Percentiles rank a stretch among this genome's conserved stretches.
Evolutionary conservation across 768 basidiomycete species (phyloP).

Genomic region (Dictyophora rubrovolvata): DNA sequence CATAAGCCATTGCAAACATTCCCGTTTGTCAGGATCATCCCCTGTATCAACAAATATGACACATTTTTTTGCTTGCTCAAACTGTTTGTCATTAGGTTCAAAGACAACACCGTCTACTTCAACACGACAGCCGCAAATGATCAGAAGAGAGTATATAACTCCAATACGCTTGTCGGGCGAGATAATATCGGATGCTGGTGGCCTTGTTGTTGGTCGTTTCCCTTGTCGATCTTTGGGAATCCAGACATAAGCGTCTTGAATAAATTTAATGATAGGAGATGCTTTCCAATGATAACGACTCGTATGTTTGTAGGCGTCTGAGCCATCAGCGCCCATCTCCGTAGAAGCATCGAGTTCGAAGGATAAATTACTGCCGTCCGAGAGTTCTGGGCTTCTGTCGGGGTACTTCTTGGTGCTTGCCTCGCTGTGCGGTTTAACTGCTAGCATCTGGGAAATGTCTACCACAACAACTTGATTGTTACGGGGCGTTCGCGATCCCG

Average conservation of each 20-base stretch:
- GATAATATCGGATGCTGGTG: conserved; percentile 2
- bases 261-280: conserved; percentile 1
- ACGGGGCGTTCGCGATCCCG: not conserved
- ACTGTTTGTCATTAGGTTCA: not conserved
- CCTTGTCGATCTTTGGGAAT: conserved; percentile 2
- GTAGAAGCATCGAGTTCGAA: not conserved
- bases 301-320: not conserved
- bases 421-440: no score
- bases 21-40: not conserved
- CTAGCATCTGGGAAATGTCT: not conserved
- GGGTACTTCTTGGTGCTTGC: no score
- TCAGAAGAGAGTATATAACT: conserved; percentile 3
- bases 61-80: conserved; percentile 6
- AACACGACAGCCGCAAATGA: conserved; percentile 7
- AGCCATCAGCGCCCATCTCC: not conserved
- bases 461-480: not conserved
- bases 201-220: conserved; percentile 1
- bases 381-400: not conserved
- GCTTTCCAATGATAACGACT: not conserved
- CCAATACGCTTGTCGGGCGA: conserved; percentile 1
- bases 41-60: conserved; percentile 8
- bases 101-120: not conserved
- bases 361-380: not conserved
- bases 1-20: not conserved
- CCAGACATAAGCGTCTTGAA: conserved; percentile 8